Evolutionary conservation across 2,329 filamentous ascomycete genomes (phyloP), one percentile per base, ranked within the genome.

Genomic region (Paecilomyces fulvus): DNA sequence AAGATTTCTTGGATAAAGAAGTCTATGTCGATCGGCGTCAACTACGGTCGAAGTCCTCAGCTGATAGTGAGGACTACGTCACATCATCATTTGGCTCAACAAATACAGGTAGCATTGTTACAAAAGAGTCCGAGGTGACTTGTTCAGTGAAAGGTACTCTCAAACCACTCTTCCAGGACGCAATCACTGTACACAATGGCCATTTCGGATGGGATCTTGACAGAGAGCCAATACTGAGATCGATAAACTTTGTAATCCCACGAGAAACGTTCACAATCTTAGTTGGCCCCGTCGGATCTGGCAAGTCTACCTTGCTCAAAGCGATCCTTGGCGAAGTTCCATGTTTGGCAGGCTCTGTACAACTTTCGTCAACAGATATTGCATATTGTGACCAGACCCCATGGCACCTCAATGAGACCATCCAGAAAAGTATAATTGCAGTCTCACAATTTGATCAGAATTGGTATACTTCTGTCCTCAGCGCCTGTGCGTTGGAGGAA

Each of bases 241-340:
- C 68, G 14, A 72, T 79, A 55, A 73, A 69, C 7, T 60, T 79
- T 31, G 65, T 61, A 7, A 66, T 80, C 30, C 68, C 74, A 23
- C 71, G 70, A 20, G 71, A 71, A 33, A 76, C 73, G 56, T 70
- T 80, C 52, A 78, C 75, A 25, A 76, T 80, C 64, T 63, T 81
- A 9, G 70, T 80, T 55, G 79, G 79, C 14, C 78, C 79, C 14
- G 76, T 79, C 23, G 79, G 77, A 4, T 80, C 75, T 57, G 80
- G 79, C 3, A 82, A 82, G 58, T 80, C 79, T 20, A 80, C 78
- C 3, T 62, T 82, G 3, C 68, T 78, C 4, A 76, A 77, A 56
- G 69, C 71, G 17, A 62, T 79, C 14, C 69, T 79, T 0, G 75
- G 77, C 23, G 77, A 79, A 57, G 67, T 74, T 0, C 68, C 71